Percentiles rank a stretch among this genome's conserved stretches.
Evolutionary conservation across 768 basidiomycete genomes (phyloP).

Genomic region (Suillus alpinus): DNA sequence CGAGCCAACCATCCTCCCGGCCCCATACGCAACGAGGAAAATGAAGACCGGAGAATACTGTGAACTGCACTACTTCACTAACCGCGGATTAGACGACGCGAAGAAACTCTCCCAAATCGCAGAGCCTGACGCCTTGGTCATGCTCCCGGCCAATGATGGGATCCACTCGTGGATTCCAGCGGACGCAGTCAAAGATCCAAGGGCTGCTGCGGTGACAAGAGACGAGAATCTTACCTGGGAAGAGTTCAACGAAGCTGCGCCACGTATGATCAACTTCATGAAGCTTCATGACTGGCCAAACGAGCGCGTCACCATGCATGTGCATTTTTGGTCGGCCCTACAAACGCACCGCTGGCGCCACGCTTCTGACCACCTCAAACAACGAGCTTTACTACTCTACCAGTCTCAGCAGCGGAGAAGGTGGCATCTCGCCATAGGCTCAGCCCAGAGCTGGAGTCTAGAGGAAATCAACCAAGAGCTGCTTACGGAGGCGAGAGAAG

Average conservation of each 20-base stretch:
- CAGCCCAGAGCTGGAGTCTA: neutral
- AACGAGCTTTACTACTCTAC: constrained; percentile 11
- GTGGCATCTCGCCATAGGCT: constrained; percentile 5
- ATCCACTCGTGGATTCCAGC: neutral
- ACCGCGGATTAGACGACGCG: neutral
- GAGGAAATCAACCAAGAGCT: neutral
- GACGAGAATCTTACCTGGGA: neutral
- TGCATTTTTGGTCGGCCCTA: constrained; percentile 8
- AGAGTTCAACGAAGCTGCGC: constrained; percentile 1
- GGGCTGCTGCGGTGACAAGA: neutral
- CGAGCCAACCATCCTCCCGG: neutral
- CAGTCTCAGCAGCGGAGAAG: constrained; percentile 10
- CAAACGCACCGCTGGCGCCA: constrained; percentile 5
- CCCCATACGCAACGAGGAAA: neutral
- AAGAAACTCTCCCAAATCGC: neutral
- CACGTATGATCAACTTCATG: constrained; percentile 12
- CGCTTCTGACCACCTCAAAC: neutral
- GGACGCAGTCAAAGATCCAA: neutral
- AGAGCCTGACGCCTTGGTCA: neutral
- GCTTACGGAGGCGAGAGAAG: neutral
- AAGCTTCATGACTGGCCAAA: constrained; percentile 6
- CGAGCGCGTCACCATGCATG: constrained; percentile 8
- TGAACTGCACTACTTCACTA: constrained; percentile 6
- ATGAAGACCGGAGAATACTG: neutral
- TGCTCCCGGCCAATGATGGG: neutral